Conservation (phyloP, 2,329 filamentous ascomycete species). For the Fusarium sp. region DNA sequence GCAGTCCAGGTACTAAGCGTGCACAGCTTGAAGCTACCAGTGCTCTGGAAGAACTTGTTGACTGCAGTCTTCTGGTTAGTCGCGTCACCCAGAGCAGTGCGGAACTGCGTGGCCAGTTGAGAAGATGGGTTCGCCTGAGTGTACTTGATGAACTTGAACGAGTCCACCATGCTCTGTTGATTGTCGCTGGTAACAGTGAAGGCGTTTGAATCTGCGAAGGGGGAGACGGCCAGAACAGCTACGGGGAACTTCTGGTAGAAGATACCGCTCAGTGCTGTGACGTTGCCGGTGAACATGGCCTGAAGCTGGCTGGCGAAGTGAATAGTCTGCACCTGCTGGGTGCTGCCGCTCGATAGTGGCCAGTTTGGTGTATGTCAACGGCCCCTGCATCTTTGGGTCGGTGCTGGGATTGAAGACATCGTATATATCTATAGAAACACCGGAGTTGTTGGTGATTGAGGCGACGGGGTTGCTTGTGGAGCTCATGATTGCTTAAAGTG, state of each 20-base stretch:
- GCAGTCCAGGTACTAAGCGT: background rate
- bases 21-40: background rate
- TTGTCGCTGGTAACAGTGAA: background rate
- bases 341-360: background rate
- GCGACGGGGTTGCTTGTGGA: background rate
- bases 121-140: background rate
- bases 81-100: background rate
- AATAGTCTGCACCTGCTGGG: background rate
- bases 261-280: background rate
- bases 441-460: background rate
- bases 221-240: background rate
- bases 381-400: background rate
- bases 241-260: background rate
- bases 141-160: slow-evolving; percentile 8
- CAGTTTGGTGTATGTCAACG: background rate
- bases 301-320: background rate
- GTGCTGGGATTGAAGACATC: background rate
- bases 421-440: background rate
- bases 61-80: background rate
- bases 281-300: background rate
- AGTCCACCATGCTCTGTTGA: background rate
- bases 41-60: background rate
- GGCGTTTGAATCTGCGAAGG: background rate
- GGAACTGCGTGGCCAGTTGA: background rate
- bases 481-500: background rate